Percentiles rank a stretch among this genome's conserved stretches.
These are phyloP conservation scores for Solanum rostratum DNA, from an alignment of 257 asterid genomes.

Conservation along the genomic window DNA sequence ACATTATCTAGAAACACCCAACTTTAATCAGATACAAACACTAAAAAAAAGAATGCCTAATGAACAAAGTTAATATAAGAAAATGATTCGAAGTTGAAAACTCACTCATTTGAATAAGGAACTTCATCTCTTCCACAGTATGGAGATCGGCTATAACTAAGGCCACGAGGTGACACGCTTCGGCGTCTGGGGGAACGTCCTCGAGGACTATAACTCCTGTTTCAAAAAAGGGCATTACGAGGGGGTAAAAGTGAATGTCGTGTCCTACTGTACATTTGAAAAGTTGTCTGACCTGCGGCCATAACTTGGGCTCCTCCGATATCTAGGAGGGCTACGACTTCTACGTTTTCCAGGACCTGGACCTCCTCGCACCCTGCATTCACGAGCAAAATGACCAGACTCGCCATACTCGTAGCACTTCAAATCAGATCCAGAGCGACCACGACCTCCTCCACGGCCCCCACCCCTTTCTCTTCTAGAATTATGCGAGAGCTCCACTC, in stretches of 20 bases:
- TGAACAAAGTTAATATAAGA: not conserved
- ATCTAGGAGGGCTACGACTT: constrained; percentile 86
- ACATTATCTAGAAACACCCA: not conserved
- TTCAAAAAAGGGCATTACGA: not conserved
- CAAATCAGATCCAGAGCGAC: constrained; percentile 75
- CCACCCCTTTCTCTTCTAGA: constrained; percentile 71
- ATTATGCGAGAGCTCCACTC: constrained; percentile 91
- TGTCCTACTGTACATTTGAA: not conserved
- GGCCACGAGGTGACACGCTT: constrained; percentile 74
- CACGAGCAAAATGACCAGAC: constrained; percentile 98
- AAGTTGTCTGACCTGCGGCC: constrained; percentile 55
- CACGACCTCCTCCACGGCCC: constrained; percentile 61
- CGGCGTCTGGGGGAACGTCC: constrained; percentile 80
- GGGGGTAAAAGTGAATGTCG: not conserved
- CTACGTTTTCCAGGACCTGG: constrained; percentile 77
- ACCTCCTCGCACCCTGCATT: constrained; percentile 49
- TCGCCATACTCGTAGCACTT: constrained; percentile 96
- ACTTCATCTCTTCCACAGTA: constrained; percentile 80
- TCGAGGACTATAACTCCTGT: constrained; percentile 85
- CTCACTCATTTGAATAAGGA: constrained; percentile 73
- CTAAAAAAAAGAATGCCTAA: not conserved
- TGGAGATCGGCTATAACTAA: constrained; percentile 77
- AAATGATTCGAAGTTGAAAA: not conserved
- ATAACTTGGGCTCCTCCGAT: constrained; percentile 87
- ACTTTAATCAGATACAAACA: not conserved